A percentile compares a stretch with the other conserved stretches of the same genome.
Conservation (phyloP, 78 protist genomes). For the Bigelowiella natans region DNA sequence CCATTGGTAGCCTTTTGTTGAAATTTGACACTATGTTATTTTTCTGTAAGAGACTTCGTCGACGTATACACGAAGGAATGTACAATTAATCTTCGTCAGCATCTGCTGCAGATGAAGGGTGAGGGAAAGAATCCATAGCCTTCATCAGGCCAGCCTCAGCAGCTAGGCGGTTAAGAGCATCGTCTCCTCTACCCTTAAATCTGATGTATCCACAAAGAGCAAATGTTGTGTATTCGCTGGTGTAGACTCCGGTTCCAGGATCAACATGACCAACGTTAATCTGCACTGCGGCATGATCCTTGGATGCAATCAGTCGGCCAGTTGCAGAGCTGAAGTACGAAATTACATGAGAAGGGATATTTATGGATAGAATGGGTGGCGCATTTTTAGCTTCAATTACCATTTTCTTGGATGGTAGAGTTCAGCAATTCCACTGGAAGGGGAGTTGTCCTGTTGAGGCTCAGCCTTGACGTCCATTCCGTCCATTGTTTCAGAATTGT, state of each 20-base stretch:
- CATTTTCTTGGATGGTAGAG: constrained; percentile 77
- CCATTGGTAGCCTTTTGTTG: too few relatives aligned
- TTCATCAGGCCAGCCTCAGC: neutral
- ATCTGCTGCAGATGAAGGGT: too few relatives aligned
- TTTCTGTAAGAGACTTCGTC: too few relatives aligned
- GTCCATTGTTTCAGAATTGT: too few relatives aligned
- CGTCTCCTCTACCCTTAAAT: neutral
- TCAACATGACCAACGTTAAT: constrained; percentile 78
- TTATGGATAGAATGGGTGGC: neutral
- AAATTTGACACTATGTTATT: too few relatives aligned
- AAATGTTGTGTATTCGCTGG: neutral
- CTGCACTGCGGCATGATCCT: constrained; percentile 87
- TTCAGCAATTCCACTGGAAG: constrained; percentile 57
- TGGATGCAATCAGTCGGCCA: constrained; percentile 62
- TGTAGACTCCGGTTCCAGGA: neutral
- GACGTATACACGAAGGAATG: too few relatives aligned
- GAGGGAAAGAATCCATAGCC: neutral
- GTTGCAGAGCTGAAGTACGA: constrained; percentile 59
- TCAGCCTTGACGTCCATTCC: too few relatives aligned
- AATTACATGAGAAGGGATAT: neutral
- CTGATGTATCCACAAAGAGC: neutral
- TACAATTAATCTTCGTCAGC: too few relatives aligned
- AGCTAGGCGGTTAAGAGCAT: neutral
- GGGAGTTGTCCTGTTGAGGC: too few relatives aligned
- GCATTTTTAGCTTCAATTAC: too few relatives aligned